Conservation (phyloP, 2,329 filamentous ascomycete genomes). For the Emergomyces orientalis region DNA sequence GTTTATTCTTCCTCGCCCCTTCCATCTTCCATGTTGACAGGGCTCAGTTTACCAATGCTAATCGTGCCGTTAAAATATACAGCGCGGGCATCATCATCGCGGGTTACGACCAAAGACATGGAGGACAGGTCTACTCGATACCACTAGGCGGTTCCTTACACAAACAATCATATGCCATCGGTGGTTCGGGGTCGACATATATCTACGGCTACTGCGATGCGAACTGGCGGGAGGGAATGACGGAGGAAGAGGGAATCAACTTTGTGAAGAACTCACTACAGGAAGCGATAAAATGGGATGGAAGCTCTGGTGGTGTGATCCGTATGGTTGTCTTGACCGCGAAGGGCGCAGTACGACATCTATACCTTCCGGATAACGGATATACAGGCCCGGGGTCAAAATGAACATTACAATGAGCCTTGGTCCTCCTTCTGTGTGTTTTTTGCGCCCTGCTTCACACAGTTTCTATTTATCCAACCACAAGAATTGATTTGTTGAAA, state of each 20-base stretch:
- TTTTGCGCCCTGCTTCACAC: background rate
- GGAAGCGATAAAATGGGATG: constrained; percentile 99
- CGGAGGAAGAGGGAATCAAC: constrained; percentile 74
- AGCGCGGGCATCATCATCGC: constrained; percentile 97
- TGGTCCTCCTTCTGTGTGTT: constrained; percentile 14
- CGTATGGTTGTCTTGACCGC: constrained; percentile 92
- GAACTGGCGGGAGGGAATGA: constrained; percentile 93
- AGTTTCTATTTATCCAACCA: background rate
- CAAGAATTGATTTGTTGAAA: background rate
- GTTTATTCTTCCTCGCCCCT: background rate
- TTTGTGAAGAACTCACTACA: constrained; percentile 87
- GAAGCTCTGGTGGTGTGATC: constrained; percentile 95
- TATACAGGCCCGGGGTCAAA: constrained; percentile 65
- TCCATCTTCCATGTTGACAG: background rate
- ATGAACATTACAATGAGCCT: constrained; percentile 9
- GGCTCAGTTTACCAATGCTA: constrained; percentile 8
- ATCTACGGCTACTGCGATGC: constrained; percentile 99
- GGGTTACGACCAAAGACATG: constrained; percentile 91
- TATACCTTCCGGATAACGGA: constrained; percentile 88
- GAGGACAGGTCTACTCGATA: constrained; percentile 95
- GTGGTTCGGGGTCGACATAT: constrained; percentile 94
- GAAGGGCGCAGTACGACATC: constrained; percentile 79
- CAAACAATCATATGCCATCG: constrained; percentile 93
- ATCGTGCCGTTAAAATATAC: constrained; percentile 1
- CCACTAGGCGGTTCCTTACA: constrained; percentile 92